Base-by-base conservation (phyloP, 257 asterid species). In the Przewalskia tangutica region DNA sequence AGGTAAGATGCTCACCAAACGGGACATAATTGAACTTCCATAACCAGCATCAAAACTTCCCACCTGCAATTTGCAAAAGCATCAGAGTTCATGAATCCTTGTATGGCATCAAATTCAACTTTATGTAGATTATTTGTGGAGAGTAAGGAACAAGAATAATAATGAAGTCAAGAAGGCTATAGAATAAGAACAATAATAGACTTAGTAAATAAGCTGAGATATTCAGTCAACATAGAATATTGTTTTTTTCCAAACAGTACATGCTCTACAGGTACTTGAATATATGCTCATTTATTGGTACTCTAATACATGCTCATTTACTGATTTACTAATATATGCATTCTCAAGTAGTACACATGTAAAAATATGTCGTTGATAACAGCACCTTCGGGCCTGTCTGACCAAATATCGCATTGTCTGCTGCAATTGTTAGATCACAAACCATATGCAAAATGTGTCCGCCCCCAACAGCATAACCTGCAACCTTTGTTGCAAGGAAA, bases 11-110 rank as follows among this genome's bases (percentile, higher is more conserved):
- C 88, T 85, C 85, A 95, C 99, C 97, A 95, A 48, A 38, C 99
- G 98, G 38, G 97, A 84, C 98, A 95, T 95, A 75, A 93, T 89
- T 9, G 99, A 95, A 81, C 97, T 91, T 51, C 99, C 99, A 55
- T 91, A 95, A 81, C 99, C 99, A 84, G 99, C 99, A 86, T 95
- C 99, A 77, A 94, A 95, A 90, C 99, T 95, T 87, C 99, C 99
- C 42, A 95, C 99, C 97, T 94, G 85, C 81, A 89, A 65, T 82
- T 54, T 54, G 44, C 75, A 48, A 71, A 13, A 48, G 79, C 48
- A 71, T 71, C 59, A 44, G 78, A 46, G 46, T 11, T 71, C 81
- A 50, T 67, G n/a, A 81, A 66, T 34, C 77, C 5, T 38, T 40
- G n/a, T 18, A 18, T 70, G 56, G 38, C 10, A 46, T 71, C 59